Evolutionary conservation across 441 rosid genomes (phyloP).

Genomic region (Pelargonium fulgidum): DNA sequence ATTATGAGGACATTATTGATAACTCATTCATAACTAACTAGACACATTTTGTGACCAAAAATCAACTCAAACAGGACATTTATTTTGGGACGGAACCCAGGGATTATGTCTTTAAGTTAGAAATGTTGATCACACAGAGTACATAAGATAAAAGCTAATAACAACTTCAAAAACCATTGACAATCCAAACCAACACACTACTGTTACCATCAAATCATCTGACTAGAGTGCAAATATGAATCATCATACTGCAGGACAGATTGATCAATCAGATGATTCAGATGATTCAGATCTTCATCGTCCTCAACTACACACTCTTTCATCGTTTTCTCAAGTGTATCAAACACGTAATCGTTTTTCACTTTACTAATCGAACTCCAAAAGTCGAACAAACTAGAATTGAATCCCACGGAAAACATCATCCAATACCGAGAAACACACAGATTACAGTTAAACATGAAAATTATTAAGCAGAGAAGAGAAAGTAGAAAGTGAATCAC

Average conservation of each 20-base stretch:
- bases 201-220: neutral
- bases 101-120: neutral
- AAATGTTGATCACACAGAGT: neutral
- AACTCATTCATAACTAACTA: too few species aligned
- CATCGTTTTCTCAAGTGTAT: too few species aligned
- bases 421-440: neutral
- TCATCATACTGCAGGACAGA: neutral
- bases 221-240: slow-evolving; percentile 4
- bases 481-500: neutral
- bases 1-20: too few species aligned
- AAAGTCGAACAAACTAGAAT: neutral
- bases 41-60: too few species aligned
- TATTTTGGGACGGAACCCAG: too few species aligned
- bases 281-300: neutral
- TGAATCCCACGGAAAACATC: neutral
- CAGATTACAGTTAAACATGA: neutral
- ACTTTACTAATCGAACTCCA: neutral
- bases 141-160: neutral
- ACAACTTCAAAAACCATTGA: neutral
- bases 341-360: too few species aligned
- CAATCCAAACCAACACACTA: neutral
- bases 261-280: neutral
- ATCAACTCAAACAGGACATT: too few species aligned
- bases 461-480: neutral
- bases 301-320: neutral